Percentiles rank a stretch among this genome's conserved stretches.
Evolutionary conservation across 805 yeast genomes (phyloP).

Genomic region (Kodamaea kakaduensis): DNA sequence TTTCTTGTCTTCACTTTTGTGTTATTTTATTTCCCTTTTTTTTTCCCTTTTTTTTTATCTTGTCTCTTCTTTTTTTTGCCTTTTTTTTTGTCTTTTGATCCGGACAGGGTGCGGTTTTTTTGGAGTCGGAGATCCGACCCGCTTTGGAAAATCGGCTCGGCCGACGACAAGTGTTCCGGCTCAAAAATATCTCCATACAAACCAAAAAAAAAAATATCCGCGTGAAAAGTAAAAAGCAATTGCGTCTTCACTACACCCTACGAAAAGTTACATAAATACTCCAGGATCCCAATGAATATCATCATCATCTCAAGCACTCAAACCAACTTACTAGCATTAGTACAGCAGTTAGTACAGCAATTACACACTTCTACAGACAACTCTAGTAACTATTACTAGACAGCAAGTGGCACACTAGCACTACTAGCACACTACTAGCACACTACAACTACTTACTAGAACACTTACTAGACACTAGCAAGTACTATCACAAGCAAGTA

Average conservation of each 20-base stretch:
- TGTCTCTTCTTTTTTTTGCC: no score
- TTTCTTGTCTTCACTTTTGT: no score
- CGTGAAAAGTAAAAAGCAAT: not conserved
- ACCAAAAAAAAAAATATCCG: constrained; percentile 1
- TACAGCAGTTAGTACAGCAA: not conserved
- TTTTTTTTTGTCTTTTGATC: no score
- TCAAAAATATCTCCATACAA: constrained; percentile 1
- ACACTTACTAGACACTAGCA: no score
- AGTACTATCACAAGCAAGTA: no score
- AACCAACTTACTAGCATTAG: not conserved
- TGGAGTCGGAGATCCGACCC: not conserved
- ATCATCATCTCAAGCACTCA: not conserved
- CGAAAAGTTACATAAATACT: not conserved
- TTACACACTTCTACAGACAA: not conserved
- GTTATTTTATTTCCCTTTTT: no score
- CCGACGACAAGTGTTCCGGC: not conserved
- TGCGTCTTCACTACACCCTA: not conserved
- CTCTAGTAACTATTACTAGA: not conserved
- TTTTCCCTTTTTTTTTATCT: no score
- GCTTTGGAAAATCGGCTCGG: not conserved
- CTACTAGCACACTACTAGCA: not conserved
- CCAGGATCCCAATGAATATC: not conserved
- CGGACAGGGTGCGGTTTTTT: no score
- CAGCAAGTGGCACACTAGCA: not conserved
- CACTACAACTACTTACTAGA: no score